These are phyloP conservation scores for Beauveria pseudobassiana DNA, from an alignment of 2,329 filamentous ascomycete genomes.

Conservation along the genomic window DNA sequence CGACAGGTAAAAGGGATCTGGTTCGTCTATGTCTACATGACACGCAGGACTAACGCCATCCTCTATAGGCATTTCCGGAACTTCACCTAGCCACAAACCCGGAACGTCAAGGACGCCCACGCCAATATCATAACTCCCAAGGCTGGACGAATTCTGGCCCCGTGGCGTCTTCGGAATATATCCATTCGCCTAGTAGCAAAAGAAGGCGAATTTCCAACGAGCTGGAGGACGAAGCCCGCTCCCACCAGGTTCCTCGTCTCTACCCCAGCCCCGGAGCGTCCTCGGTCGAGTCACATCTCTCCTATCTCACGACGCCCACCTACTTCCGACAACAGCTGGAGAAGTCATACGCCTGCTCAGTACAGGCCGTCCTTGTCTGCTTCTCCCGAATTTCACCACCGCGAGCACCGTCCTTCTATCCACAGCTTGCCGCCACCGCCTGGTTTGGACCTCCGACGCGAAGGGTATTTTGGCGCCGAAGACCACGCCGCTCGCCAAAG, in stretches of 20 bases:
- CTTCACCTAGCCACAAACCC: constrained; percentile 27
- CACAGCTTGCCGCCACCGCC: constrained; percentile 33
- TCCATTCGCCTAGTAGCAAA: constrained; percentile 44
- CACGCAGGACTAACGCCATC: constrained; percentile 15
- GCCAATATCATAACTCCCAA: constrained; percentile 25
- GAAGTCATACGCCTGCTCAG: constrained; percentile 1
- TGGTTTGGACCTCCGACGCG: constrained; percentile 27
- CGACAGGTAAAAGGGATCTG: constrained; percentile 34
- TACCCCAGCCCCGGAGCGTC: constrained; percentile 31
- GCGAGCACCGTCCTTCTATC: constrained; percentile 29
- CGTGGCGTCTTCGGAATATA: constrained; percentile 38
- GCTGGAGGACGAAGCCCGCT: constrained; percentile 29
- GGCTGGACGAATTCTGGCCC: constrained; percentile 21
- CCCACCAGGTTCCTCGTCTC: constrained; percentile 39
- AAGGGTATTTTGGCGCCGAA: constrained; percentile 19
- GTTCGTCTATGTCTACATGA: background rate
- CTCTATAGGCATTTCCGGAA: constrained; percentile 38
- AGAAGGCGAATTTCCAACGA: constrained; percentile 38
- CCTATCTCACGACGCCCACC: constrained; percentile 20
- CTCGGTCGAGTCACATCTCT: constrained; percentile 27
- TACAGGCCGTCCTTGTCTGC: constrained; percentile 17
- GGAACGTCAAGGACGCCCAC: constrained; percentile 25
- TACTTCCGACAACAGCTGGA: constrained; percentile 5
- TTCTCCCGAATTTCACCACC: constrained; percentile 1
- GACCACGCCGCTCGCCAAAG: constrained; percentile 17